Evolutionary conservation across 306 rosid genomes (phyloP).

Genomic region (Adenanthera pavonina): DNA sequence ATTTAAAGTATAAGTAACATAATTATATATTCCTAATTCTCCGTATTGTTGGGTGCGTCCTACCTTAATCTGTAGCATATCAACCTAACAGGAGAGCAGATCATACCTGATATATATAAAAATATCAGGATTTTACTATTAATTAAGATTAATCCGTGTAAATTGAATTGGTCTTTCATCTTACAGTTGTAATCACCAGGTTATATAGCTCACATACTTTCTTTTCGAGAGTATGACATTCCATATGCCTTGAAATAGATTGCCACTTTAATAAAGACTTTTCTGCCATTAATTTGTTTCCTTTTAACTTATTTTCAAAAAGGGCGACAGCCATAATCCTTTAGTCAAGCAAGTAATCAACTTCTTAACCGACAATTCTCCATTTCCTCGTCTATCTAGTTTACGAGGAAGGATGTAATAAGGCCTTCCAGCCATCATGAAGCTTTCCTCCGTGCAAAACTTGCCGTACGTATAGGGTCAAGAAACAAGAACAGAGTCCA

Average conservation of each 20-base stretch:
- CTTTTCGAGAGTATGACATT: conserved; percentile 16
- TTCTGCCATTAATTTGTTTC: not conserved
- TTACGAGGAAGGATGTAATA: conserved; percentile 18
- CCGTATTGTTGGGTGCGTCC: no score
- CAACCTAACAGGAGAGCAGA: not conserved
- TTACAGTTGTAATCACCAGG: not conserved
- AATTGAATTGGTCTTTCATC: not conserved
- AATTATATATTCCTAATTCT: not conserved
- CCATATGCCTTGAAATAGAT: conserved; percentile 14
- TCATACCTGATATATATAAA: no score
- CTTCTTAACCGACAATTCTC: not conserved
- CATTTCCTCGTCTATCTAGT: not conserved
- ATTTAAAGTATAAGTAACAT: not conserved
- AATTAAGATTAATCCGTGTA: not conserved
- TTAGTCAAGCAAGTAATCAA: conserved; percentile 28
- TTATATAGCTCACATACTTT: not conserved
- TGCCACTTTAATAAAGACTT: conserved; percentile 20
- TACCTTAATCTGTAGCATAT: no score
- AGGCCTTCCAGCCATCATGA: not conserved
- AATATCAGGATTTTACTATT: no score
- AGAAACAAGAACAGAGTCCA: not conserved
- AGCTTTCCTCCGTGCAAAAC: not conserved
- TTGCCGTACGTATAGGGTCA: conserved; percentile 21
- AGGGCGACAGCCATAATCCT: conserved; percentile 28
- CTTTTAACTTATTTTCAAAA: conserved; percentile 4